Conservation (phyloP, 2,329 filamentous ascomycete species). For the Ceratocystis cubensis region DNA sequence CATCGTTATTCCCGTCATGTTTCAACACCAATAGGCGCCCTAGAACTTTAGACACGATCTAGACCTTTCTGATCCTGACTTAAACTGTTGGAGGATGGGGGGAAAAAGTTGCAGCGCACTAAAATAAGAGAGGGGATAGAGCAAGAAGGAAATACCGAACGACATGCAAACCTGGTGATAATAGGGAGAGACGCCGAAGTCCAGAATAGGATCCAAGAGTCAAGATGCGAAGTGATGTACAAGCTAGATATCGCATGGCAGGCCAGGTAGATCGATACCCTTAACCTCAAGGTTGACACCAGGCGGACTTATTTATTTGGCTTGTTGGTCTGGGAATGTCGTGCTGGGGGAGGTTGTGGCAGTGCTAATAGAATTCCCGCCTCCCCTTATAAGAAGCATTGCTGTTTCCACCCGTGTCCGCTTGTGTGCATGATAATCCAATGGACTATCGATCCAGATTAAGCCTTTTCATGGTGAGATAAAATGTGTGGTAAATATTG, state of each 20-base stretch:
- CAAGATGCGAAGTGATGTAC: no score
- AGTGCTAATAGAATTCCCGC: neutral
- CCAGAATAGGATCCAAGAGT: neutral
- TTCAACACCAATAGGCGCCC: neutral
- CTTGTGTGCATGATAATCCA: neutral
- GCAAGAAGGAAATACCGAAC: neutral
- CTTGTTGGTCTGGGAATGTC: neutral
- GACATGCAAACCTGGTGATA: neutral
- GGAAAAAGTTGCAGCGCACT: neutral
- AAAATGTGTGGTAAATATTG: no score
- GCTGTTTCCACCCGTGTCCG: neutral
- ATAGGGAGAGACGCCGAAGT: neutral
- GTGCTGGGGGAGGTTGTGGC: neutral
- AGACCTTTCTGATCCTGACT: neutral
- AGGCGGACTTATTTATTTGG: neutral
- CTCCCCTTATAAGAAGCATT: neutral
- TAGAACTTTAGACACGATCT: neutral
- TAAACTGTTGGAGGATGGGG: neutral
- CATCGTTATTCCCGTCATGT: neutral
- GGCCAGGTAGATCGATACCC: neutral
- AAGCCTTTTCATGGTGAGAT: neutral
- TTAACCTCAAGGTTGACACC: neutral
- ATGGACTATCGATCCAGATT: neutral
- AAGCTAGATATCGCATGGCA: neutral
- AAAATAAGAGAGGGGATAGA: neutral